These are phyloP conservation scores for Barbatosphaeria neglecta DNA, from an alignment of 495 filamentous ascomycete species.

Conservation along the genomic window DNA sequence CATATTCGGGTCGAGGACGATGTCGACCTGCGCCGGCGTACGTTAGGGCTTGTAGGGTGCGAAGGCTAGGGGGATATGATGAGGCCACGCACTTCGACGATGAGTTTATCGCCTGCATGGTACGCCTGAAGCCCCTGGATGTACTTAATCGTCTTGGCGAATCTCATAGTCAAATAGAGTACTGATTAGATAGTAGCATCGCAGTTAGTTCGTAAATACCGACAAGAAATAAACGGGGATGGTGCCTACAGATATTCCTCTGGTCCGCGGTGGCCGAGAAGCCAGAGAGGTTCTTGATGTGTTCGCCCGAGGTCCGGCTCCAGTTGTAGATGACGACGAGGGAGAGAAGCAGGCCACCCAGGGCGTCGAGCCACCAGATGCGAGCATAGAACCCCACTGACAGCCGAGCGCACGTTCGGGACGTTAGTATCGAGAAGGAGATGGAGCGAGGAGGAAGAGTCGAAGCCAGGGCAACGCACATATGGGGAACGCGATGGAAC, in stretches of 20 bases:
- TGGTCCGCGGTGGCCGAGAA: constrained; percentile 70
- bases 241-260: constrained; percentile 52
- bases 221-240: background rate
- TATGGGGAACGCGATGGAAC: constrained; percentile 77
- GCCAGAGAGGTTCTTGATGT: constrained; percentile 76
- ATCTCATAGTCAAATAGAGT: constrained; percentile 87
- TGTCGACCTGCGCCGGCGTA: constrained; percentile 28
- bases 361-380: constrained; percentile 77
- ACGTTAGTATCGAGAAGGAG: background rate
- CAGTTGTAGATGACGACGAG: constrained; percentile 79
- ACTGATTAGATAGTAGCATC: constrained; percentile 27
- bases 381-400: constrained; percentile 65
- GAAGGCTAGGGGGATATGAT: constrained; percentile 44
- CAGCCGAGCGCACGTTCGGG: background rate
- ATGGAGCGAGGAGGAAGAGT: background rate
- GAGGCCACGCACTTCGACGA: constrained; percentile 58
- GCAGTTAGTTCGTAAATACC: background rate
- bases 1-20: constrained; percentile 71
- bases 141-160: constrained; percentile 76
- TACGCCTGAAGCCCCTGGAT: constrained; percentile 86
- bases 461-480: constrained; percentile 34
- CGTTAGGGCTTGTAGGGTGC: no score
- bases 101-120: constrained; percentile 80
- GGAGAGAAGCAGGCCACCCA: constrained; percentile 73
- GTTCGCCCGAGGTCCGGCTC: constrained; percentile 59